Base-by-base conservation (phyloP, 192 early-diverging fungal genomes). In the Coemansia javaensis region DNA sequence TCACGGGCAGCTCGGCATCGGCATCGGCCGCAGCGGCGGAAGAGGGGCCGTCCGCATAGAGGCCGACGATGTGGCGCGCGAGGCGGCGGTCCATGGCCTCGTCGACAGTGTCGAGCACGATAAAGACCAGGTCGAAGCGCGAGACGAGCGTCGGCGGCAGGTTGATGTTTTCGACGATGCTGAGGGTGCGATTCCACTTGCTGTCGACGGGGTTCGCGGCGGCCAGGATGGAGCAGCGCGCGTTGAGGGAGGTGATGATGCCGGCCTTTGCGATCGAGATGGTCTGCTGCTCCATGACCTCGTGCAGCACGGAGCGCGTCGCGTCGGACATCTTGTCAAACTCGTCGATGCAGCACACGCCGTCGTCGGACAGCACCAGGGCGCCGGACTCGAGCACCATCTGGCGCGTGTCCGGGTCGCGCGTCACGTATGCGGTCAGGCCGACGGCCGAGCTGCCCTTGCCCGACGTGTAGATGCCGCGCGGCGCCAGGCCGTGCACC, bases 221-320 rank as follows among this genome's bases (percentile, higher is more conserved):
- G 0, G 96, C 96, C 40, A 97, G 66, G 33, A 99, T 89, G 2
- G 94, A 96, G 18, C 93, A 93, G 45, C 96, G 81, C 11, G 96
- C 94, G 70, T 99, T 99, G 17, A 99, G 76, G 8, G 93, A 96
- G 4, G 94, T 94, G 59, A 97, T 94, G 56, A 99, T 96, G 21
- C 96, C 96, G 25, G 96, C 96, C 78, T 99, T 99, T 34, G 96
- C 94, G 13, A 99, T 88, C 10, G 91, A 96, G 16, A 98, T 85
- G 0, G 94, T 97, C 80, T 97, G 94, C 77, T 97, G 94, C 78
- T 97, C 94, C 95, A 98, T 98, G 48, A 91, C 95, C 82, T 98
- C 95, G 77, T 98, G 95, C 50, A 98, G 70, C 6, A 94, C 89
- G 3, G 93, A 90, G 9, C 93, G 83, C 8, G 92, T 93, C 9